Conservation (phyloP, 192 early-diverging fungal species). For the Umbelopsis sp. region DNA sequence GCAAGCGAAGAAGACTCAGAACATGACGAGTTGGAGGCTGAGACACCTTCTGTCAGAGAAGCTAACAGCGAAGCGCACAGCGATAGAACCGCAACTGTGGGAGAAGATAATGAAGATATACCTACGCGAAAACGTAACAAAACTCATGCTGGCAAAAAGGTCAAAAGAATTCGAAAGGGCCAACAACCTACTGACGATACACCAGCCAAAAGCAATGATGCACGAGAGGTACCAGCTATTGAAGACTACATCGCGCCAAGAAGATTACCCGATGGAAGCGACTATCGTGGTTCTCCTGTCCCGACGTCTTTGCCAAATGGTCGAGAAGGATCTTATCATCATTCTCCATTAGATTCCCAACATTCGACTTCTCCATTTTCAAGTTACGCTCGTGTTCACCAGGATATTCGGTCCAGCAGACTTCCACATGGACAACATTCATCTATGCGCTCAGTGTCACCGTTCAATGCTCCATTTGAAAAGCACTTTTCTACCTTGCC, state of each 20-base stretch:
- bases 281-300: neutral
- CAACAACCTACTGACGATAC: neutral
- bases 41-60: neutral
- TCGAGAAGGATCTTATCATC: neutral
- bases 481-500: slow-evolving; percentile 13
- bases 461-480: neutral
- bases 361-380: slow-evolving; percentile 2
- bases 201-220: neutral
- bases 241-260: slow-evolving; percentile 55
- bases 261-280: slow-evolving; percentile 9
- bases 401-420: neutral
- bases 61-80: neutral
- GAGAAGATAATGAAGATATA: neutral
- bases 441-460: slow-evolving; percentile 4
- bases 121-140: slow-evolving; percentile 5
- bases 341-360: slow-evolving; percentile 16
- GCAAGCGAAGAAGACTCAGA: slow-evolving; percentile 17
- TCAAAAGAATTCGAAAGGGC: neutral
- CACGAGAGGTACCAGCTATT: slow-evolving; percentile 43
- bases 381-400: neutral
- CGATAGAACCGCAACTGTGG: neutral
- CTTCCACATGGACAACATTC: neutral
- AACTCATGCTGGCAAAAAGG: neutral
- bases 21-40: slow-evolving; percentile 13
- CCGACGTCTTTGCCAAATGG: neutral